Evolutionary conservation across 202 grass and related monocot species (phyloP), one percentile per base, ranked within the genome.

Genomic region (Hordeum pubiflorum): DNA sequence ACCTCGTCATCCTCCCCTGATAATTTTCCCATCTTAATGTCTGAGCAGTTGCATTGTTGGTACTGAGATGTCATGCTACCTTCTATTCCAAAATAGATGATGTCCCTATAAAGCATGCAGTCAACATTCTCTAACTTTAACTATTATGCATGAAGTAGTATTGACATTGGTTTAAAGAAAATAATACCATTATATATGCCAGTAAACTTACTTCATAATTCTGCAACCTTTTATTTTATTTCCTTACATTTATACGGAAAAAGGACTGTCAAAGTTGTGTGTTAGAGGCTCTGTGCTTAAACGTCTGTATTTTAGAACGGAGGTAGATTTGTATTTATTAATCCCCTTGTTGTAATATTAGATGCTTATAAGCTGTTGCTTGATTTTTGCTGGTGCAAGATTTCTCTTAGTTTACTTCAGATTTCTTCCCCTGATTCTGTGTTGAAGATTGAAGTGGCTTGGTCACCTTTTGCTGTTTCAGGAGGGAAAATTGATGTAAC

Each of bases 401-500:
- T 41, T 55, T 78, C 26, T 77, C 13, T 77, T 24, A 58, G 15
- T 73, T 58, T 73, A 33, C 5, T 77, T 77, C 9, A 22, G 9
- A 50, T 58, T 80, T 80, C 9, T 61, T 66, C 39, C 61, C 26
- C 63, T 75, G 26, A 69, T 82, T 2, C 50, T 61, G 27, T 74
- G 20, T 66, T 67, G 38, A 78, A 63, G 4, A 62, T 23, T 83
- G 15, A 79, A 84, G 61, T 14, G 9, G 9, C 33, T 77, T 72
- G 3, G 32, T 29, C 60, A 68, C 32, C 10, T 33, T 12, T 78
- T 7, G 3, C 58, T 67, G 9, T 74, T 84, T 81, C 66, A 93
- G 91, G 66, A 67, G 88, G 83, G 59, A 93, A 86, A 79, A 26
- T 70, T 74, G 80, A 91, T 81, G 84, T 81, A 43, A 80, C 83